Percentiles rank a stretch among this genome's conserved stretches.
These are phyloP conservation scores for Sporothrix luriei DNA, from an alignment of 2,329 filamentous ascomycete genomes.

Conservation along the genomic window DNA sequence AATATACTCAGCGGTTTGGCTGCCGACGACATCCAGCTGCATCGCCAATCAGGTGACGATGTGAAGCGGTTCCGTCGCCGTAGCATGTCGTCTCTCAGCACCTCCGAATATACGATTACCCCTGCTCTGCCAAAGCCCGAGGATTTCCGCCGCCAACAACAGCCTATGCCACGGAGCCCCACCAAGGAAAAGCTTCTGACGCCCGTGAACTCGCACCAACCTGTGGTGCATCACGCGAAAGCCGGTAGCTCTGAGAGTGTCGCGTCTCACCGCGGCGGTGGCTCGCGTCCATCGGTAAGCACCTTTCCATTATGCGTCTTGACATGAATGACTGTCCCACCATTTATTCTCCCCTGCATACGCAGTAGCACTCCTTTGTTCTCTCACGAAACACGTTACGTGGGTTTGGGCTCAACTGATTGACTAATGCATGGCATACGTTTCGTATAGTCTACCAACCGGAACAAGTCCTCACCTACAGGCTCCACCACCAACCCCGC, in stretches of 20 bases:
- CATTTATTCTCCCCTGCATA: constrained; percentile 27
- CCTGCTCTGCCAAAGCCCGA: constrained; percentile 45
- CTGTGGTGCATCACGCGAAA: constrained; percentile 45
- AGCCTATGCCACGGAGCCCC: constrained; percentile 40
- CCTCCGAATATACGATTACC: constrained; percentile 48
- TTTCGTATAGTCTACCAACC: constrained; percentile 59
- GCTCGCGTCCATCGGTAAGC: constrained; percentile 68
- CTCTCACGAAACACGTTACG: constrained; percentile 47
- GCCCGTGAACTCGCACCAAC: constrained; percentile 37
- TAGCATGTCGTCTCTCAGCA: constrained; percentile 72
- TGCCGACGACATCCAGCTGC: constrained; percentile 70
- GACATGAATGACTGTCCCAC: constrained; percentile 24
- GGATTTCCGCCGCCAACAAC: constrained; percentile 42
- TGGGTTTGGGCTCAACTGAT: constrained; percentile 26
- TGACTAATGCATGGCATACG: constrained; percentile 52
- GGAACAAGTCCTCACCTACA: constrained; percentile 53
- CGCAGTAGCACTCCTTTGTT: constrained; percentile 36
- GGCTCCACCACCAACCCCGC: constrained; percentile 58
- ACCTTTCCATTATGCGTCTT: constrained; percentile 27
- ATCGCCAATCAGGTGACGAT: constrained; percentile 63
- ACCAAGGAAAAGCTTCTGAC: constrained; percentile 49
- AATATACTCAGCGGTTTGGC: constrained; percentile 49
- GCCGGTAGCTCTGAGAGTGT: constrained; percentile 68
- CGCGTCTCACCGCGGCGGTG: constrained; percentile 59
- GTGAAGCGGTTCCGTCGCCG: constrained; percentile 77